Conservation (phyloP, 2,329 filamentous ascomycete genomes). For the Neofusicoccum laricinum region DNA sequence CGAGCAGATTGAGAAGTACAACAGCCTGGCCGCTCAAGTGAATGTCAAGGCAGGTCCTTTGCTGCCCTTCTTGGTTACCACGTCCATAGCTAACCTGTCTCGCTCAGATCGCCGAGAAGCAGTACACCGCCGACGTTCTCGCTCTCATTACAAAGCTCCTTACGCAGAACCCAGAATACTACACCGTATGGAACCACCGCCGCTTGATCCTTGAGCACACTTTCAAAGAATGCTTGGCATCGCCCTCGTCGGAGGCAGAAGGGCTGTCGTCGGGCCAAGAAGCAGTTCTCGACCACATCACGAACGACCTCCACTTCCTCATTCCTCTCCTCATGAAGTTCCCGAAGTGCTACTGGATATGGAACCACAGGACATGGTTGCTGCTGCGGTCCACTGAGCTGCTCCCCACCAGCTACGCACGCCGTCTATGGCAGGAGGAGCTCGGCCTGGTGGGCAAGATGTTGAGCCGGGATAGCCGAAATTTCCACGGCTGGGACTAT, state of each 20-base stretch:
- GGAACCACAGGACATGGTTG: slow-evolving; percentile 91
- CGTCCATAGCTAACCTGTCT: background rate
- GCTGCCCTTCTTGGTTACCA: background rate
- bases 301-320: slow-evolving; percentile 75
- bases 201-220: slow-evolving; percentile 66
- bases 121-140: slow-evolving; percentile 58
- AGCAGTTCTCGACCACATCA: slow-evolving; percentile 54
- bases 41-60: slow-evolving; percentile 51
- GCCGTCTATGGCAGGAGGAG: slow-evolving; percentile 77
- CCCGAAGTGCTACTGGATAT: slow-evolving; percentile 99
- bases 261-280: slow-evolving; percentile 2
- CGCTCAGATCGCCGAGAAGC: slow-evolving; percentile 41
- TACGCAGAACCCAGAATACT: slow-evolving; percentile 79
- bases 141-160: slow-evolving; percentile 70
- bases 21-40: slow-evolving; percentile 65
- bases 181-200: slow-evolving; percentile 87
- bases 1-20: slow-evolving; percentile 74
- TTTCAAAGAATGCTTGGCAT: slow-evolving; percentile 35
- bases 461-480: slow-evolving; percentile 79
- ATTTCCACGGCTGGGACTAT: slow-evolving; percentile 97
- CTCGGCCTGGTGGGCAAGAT: slow-evolving; percentile 82
- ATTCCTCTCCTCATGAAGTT: slow-evolving; percentile 79
- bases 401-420: slow-evolving; percentile 56
- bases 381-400: slow-evolving; percentile 67
- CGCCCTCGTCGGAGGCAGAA: slow-evolving; percentile 40